Base-by-base conservation (phyloP, 805 yeast genomes). In the Wickerhamiella lipophila region DNA sequence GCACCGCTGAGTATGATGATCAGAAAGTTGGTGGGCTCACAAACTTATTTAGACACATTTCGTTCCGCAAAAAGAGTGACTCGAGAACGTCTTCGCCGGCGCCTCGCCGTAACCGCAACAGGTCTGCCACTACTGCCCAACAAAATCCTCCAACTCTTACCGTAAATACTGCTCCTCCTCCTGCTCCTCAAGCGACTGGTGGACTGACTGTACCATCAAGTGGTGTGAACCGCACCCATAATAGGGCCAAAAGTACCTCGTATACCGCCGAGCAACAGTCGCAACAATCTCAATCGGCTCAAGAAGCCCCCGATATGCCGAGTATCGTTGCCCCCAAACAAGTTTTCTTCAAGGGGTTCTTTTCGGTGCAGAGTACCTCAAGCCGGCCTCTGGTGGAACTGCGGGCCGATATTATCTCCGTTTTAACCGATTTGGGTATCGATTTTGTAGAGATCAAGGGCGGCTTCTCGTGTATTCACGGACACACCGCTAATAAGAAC, bases 241-340 rank as follows among this genome's bases (percentile, higher is more conserved):
- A 21, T 9, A 15, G 47, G 3, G 47, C 47, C 16, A 44, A 44
- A 25, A n/a, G 23, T 3, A 44, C 47, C 15, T 44, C 47, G 13
- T 35, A 45, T 30, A 55, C 56, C 25, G 54, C 53, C 29, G 49
- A 51, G 32, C 15, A 19, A 3, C 54, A 36, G 6, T 16, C 54
- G 15, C 18, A 27, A 16, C 34, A 35, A 39, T 40, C 25, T 21
- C 48, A 19, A 16, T n/a, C 12, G 21, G 22, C 42, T 18, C 41
- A 25, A 47, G 34, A 36, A 15, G 26, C 27, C 87, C 94, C 12
- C 75, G 77, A 81, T 2, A 87, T 88, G 96, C 95, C 94, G 23
- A 86, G 96, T 0, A 86, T 89, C 62, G 96, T 88, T 60, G 85
- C 79, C 61, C 95, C 96, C 52, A 82, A 82, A 66, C 88, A 95